Percentiles rank a stretch among this genome's conserved stretches.
Evolutionary conservation across 202 grass and related monocot genomes (phyloP).

Genomic region (Hordeum pubiflorum): DNA sequence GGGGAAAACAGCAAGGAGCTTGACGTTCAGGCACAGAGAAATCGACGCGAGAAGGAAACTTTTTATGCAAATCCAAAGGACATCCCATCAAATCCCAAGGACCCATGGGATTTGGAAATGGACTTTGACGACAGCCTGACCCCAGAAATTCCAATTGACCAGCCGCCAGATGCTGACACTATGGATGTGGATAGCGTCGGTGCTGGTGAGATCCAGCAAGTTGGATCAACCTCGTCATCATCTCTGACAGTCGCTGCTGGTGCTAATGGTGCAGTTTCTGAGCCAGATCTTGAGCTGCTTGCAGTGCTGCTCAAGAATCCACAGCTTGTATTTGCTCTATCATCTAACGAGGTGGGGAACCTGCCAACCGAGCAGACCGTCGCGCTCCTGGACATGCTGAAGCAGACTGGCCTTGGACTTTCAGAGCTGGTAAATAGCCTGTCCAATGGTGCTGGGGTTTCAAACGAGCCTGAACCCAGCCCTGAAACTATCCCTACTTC

Average conservation of each 20-base stretch:
- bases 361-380: constrained; percentile 64
- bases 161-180: constrained; percentile 50
- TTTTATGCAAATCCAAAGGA: constrained; percentile 52
- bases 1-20: constrained; percentile 86
- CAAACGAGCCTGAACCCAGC: constrained; percentile 13
- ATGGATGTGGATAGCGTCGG: constrained; percentile 26
- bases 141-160: constrained; percentile 74
- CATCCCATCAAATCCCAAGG: constrained; percentile 67
- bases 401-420: constrained; percentile 66
- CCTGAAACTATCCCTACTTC: constrained; percentile 46
- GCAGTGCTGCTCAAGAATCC: constrained; percentile 90
- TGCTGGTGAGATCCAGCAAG: constrained; percentile 12
- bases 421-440: constrained; percentile 46
- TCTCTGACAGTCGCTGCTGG: constrained; percentile 27
- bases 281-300: constrained; percentile 82
- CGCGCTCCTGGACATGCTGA: constrained; percentile 79
- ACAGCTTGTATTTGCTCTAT: constrained; percentile 85
- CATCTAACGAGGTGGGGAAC: constrained; percentile 44
- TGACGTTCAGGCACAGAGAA: constrained; percentile 73
- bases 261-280: constrained; percentile 7
- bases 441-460: constrained; percentile 8
- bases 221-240: constrained; percentile 31
- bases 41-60: constrained; percentile 67
- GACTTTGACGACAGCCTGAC: constrained; percentile 92
- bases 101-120: constrained; percentile 92